phyloP scores from a whole-genome alignment of 257 asterid species.

The Ocimum tenuiflorum region DNA sequence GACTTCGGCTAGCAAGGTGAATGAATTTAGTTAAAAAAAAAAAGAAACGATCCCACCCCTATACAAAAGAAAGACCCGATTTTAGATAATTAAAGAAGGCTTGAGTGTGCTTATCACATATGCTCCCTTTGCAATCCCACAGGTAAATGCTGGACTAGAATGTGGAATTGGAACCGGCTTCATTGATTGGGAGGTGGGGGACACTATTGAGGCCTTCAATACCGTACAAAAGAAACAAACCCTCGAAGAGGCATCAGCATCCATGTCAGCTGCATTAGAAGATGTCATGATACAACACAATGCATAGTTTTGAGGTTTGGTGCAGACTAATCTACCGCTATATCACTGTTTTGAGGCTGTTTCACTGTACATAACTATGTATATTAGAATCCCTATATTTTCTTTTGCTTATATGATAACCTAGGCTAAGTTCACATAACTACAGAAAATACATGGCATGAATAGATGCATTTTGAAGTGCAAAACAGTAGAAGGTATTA shows the following conservation, averaged over 20 bases:
- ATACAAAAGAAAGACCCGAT: too few species aligned
- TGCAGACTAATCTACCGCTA: background rate
- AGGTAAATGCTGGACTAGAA: constrained; percentile 90
- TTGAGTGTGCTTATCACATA: background rate
- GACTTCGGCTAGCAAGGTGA: too few species aligned
- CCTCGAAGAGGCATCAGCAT: constrained; percentile 88
- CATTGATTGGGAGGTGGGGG: constrained; percentile 71
- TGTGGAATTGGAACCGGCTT: constrained; percentile 74
- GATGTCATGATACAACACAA: constrained; percentile 35
- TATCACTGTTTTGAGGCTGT: constrained; percentile 16
- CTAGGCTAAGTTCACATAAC: constrained; percentile 16
- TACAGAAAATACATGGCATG: constrained; percentile 7
- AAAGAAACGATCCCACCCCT: too few species aligned
- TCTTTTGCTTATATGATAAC: constrained; percentile 27
- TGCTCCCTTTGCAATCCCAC: constrained; percentile 14
- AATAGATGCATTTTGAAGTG: background rate
- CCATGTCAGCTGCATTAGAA: constrained; percentile 78
- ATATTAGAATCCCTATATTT: constrained; percentile 29
- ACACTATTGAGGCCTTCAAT: constrained; percentile 61
- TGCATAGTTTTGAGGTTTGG: background rate
- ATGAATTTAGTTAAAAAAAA: too few species aligned
- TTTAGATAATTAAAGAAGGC: too few species aligned
- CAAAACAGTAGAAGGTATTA: too few species aligned
- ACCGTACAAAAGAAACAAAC: constrained; percentile 69
- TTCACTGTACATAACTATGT: constrained; percentile 50